Percentiles rank a stretch among this genome's conserved stretches.
Evolutionary conservation across 179 eudicot species (phyloP).

Genomic region (Carnegiea gigantea): DNA sequence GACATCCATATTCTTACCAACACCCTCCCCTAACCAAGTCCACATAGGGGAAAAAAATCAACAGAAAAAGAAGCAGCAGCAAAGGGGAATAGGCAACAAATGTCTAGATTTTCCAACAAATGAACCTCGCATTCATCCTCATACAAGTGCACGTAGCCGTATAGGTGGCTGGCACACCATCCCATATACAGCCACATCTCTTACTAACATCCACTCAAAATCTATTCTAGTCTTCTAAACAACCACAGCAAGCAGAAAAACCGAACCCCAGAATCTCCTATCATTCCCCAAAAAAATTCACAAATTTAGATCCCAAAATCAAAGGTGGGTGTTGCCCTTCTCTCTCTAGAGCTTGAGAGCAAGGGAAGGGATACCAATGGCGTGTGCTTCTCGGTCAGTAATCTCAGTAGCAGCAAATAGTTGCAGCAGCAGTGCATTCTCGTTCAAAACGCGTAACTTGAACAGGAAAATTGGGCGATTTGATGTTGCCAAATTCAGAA

Average conservation of each 20-base stretch:
- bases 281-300: background rate
- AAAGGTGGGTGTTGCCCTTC: background rate
- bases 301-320: background rate
- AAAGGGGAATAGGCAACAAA: too few species aligned
- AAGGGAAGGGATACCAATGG: conserved; percentile 18
- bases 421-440: conserved; percentile 28
- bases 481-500: conserved; percentile 31
- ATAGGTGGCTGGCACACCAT: conserved; percentile 26
- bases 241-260: background rate
- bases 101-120: background rate
- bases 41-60: too few species aligned
- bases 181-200: conserved; percentile 23
- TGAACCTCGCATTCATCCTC: background rate
- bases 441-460: conserved; percentile 19
- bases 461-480: conserved; percentile 14
- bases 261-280: background rate
- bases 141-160: background rate
- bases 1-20: too few species aligned
- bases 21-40: too few species aligned
- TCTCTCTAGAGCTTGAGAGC: conserved; percentile 10
- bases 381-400: conserved; percentile 32
- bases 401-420: conserved; percentile 31
- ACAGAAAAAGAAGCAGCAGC: too few species aligned
- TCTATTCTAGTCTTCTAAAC: background rate
- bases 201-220: conserved; percentile 25